phyloP scores from a whole-genome alignment of 192 early-diverging fungal species.

The Coemansia sp. region DNA sequence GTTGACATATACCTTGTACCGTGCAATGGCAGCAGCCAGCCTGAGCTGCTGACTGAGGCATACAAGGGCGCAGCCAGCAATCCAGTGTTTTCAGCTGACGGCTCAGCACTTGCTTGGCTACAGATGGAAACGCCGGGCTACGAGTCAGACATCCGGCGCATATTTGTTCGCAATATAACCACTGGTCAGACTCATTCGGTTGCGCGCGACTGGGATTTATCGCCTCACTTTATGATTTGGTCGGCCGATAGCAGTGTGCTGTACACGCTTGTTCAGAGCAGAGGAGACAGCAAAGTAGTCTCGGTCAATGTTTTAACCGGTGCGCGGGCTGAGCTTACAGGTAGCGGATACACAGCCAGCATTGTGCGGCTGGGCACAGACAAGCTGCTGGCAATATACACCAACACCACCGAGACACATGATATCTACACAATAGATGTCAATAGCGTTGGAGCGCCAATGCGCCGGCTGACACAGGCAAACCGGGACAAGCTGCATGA shows the following conservation, averaged over 20 bases:
- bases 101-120: conserved; percentile 66
- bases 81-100: conserved; percentile 65
- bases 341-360: conserved; percentile 15
- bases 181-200: conserved; percentile 26
- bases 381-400: conserved; percentile 42
- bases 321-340: conserved; percentile 34
- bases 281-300: conserved; percentile 54
- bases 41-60: conserved; percentile 53
- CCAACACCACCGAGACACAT: conserved; percentile 43
- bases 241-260: conserved; percentile 56
- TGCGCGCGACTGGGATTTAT: conserved; percentile 55
- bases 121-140: conserved; percentile 74
- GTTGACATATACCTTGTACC: conserved; percentile 63
- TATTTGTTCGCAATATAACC: conserved; percentile 53
- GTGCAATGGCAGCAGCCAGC: conserved; percentile 33
- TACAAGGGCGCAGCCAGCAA: conserved; percentile 56
- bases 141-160: conserved; percentile 71
- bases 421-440: conserved; percentile 44
- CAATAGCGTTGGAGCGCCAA: conserved; percentile 4
- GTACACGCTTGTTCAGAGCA: conserved; percentile 58
- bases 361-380: conserved; percentile 19
- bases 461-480: conserved; percentile 38
- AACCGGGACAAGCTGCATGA: conserved; percentile 47
- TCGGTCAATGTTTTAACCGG: conserved; percentile 37
- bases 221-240: conserved; percentile 59